Conservation (phyloP, 495 filamentous ascomycete species). For the Annulohypoxylon nitens region DNA sequence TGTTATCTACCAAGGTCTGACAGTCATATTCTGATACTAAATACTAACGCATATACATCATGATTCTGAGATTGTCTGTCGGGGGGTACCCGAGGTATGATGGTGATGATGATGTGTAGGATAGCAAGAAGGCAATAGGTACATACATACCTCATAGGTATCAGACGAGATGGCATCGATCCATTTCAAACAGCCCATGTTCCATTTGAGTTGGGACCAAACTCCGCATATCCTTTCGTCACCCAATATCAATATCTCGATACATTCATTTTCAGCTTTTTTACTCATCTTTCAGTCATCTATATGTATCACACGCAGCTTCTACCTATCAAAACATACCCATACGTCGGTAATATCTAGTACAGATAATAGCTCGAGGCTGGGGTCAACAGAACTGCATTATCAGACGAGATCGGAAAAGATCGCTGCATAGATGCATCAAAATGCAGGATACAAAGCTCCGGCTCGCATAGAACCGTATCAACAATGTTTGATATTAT, state of each 20-base stretch:
- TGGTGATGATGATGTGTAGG: background rate
- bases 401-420: conserved; percentile 32
- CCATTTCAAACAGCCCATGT: conserved; percentile 42
- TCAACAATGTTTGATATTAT: conserved; percentile 25
- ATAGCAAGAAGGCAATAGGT: background rate
- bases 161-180: conserved; percentile 38
- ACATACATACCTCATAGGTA: background rate
- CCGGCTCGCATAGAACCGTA: conserved; percentile 35
- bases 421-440: conserved; percentile 33
- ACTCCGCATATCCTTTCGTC: background rate
- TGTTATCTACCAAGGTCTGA: background rate
- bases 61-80: background rate
- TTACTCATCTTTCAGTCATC: conserved; percentile 4
- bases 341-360: conserved; percentile 7
- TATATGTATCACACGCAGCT: conserved; percentile 10
- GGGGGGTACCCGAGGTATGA: conserved; percentile 1
- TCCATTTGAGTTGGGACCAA: conserved; percentile 34
- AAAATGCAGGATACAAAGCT: conserved; percentile 31
- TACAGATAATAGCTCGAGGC: conserved; percentile 1
- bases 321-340: conserved; percentile 10
- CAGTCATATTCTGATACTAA: background rate
- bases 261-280: conserved; percentile 6
- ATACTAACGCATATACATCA: background rate
- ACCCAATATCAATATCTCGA: background rate
- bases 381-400: conserved; percentile 24